A percentile compares a stretch with the other conserved stretches of the same genome.
Evolutionary conservation across 2,329 filamentous ascomycete species (phyloP).

Genomic region (Colletotrichum navitas): DNA sequence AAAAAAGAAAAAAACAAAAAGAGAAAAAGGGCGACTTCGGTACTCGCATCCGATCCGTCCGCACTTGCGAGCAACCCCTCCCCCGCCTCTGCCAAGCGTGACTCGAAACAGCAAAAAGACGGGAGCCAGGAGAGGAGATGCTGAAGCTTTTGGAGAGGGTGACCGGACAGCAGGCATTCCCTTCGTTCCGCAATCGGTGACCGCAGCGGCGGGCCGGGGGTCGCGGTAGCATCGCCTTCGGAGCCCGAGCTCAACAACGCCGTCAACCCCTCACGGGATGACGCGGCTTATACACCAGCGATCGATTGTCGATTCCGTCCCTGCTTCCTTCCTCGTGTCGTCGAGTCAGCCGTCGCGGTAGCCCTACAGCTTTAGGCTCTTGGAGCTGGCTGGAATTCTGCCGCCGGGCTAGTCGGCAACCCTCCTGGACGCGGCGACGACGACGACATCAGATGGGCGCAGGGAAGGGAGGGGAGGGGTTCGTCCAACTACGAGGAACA

Average conservation of each 20-base stretch:
- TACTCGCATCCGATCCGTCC: background rate
- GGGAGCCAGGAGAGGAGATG: background rate
- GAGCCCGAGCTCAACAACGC: background rate
- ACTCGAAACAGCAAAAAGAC: constrained; percentile 22
- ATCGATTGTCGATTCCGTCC: background rate
- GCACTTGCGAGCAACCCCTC: background rate
- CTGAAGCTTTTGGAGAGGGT: background rate
- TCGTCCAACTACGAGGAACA: background rate
- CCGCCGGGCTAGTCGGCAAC: constrained; percentile 17
- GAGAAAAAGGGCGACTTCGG: background rate
- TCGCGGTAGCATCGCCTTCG: background rate
- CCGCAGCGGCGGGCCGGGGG: background rate
- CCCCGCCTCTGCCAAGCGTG: constrained; percentile 8
- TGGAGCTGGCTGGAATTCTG: constrained; percentile 7
- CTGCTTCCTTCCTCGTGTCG: background rate
- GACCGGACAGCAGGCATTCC: constrained; percentile 27
- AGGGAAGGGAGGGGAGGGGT: background rate
- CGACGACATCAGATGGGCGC: background rate
- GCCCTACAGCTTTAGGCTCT: constrained; percentile 2
- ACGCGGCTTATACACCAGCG: background rate
- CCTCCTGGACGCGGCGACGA: constrained; percentile 14
- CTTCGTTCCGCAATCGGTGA: constrained; percentile 3
- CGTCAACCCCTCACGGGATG: background rate
- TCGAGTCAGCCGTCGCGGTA: constrained; percentile 22
- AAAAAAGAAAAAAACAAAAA: no score